Evolutionary conservation across 2,329 filamentous ascomycete species (phyloP), one percentile per base, ranked within the genome.

Genomic region (Aspergillus jensenii): DNA sequence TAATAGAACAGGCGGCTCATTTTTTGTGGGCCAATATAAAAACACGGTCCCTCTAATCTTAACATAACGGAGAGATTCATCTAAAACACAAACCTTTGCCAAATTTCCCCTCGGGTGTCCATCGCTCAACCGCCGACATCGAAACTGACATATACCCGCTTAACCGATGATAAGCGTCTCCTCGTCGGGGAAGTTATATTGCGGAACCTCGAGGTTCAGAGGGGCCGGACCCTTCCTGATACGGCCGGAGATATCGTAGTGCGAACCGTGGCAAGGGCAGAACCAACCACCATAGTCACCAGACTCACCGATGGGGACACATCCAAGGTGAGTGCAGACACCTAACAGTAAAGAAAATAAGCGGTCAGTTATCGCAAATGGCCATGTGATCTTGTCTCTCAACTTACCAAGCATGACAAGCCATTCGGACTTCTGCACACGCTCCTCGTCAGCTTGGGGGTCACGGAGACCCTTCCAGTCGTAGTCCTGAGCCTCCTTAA

Each of bases 251-350:
- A 99, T 98, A 78, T 99, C 95, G 87, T 99, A 99, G 85, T 99
- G 95, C 69, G 93, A 97, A 79, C 95, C 95, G 87, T 99, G 95
- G 90, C 95, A 99, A 67, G 95, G 95, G 85, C 95, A 99, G 90
- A 99, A 99, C 95, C 95, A 99, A 76, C 95, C 95, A 77, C 95
- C 95, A 74, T 84, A 99, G 81, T 99, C 96, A 78, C 95, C 95
- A 65, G 95, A 91, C 84, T 99, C 95, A 74, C 96, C 95, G 73
- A 99, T 99, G 75, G 95, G 95, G 69, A 99, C 95, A 86, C 95
- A 99, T 81, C 95, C 95, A 75, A 99, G 84, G 81, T 99, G 95
- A 74, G 95, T 99, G 90, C 95, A 99, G 80, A 99, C 93, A 81
- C 92, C 91, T 93, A 21, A 37, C 6, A 15, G 35, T n/a, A 19